Conservation (phyloP, 225 moss, liverwort and hornwort species). For the Straminergon stramineum region DNA sequence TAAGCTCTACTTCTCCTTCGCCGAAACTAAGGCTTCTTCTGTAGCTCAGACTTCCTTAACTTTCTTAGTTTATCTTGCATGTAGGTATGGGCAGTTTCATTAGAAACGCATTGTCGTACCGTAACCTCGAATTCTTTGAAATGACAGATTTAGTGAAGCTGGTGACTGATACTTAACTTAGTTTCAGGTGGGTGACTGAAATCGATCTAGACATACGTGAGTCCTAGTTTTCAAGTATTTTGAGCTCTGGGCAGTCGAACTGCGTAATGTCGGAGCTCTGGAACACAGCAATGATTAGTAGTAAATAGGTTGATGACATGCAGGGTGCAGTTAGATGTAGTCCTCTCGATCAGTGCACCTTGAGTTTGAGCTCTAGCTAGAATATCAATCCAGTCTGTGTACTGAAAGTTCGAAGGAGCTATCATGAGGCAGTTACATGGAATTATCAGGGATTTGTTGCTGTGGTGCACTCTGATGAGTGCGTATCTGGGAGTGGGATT, state of each 20-base stretch:
- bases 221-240: not conserved
- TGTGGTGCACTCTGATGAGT: not conserved
- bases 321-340: not conserved
- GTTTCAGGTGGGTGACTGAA: not conserved
- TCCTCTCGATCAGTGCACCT: not conserved
- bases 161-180: not conserved
- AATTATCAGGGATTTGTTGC: not conserved
- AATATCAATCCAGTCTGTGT: not conserved
- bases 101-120: not conserved
- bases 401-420: not conserved
- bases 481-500: not conserved
- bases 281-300: not conserved
- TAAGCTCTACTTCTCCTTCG: not conserved
- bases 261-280: not conserved
- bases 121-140: not conserved
- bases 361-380: not conserved
- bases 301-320: too few relatives aligned
- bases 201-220: not conserved
- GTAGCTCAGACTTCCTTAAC: not conserved
- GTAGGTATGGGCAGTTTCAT: not conserved
- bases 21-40: not conserved
- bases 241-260: not conserved
- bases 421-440: not conserved
- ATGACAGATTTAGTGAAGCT: not conserved
- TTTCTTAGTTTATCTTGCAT: not conserved